These are phyloP conservation scores for Plasmodium coatneyi DNA, from an alignment of 169 alveolate genomes.

Conservation along the genomic window DNA sequence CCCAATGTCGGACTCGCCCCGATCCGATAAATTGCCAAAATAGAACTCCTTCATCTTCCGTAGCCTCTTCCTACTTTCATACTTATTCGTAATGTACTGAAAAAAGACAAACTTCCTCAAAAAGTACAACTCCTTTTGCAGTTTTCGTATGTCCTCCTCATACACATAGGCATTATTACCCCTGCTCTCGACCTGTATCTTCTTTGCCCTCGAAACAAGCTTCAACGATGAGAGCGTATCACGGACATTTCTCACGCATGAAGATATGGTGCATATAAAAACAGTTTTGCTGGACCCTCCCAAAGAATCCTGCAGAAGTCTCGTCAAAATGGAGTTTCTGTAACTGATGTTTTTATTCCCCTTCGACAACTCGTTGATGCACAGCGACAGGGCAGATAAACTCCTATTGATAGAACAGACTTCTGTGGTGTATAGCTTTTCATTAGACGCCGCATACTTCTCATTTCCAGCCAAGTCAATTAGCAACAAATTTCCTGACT, in stretches of 20 bases:
- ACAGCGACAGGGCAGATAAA: constrained; percentile 80
- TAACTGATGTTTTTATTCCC: constrained; percentile 75
- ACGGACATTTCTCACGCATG: constrained; percentile 75
- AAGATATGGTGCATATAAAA: constrained; percentile 82
- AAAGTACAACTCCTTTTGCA: constrained; percentile 59
- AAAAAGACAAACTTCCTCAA: constrained; percentile 74
- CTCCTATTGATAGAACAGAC: constrained; percentile 83
- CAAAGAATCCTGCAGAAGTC: constrained; percentile 76
- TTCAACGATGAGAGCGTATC: constrained; percentile 81
- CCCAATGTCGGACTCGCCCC: not conserved
- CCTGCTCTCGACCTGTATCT: constrained; percentile 66
- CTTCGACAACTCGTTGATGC: constrained; percentile 80
- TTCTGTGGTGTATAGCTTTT: constrained; percentile 79
- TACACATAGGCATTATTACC: not conserved
- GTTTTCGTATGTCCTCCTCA: constrained; percentile 67
- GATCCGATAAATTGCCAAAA: not conserved
- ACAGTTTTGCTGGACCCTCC: constrained; percentile 81
- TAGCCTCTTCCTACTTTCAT: constrained; percentile 54
- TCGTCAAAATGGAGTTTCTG: constrained; percentile 66
- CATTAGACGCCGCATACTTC: constrained; percentile 78
- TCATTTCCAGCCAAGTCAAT: constrained; percentile 80
- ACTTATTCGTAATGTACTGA: constrained; percentile 73
- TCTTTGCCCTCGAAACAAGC: constrained; percentile 80
- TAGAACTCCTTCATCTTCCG: constrained; percentile 48
- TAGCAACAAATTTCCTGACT: constrained; percentile 51